These are phyloP conservation scores for Plantago elongata DNA, from an alignment of 257 asterid genomes.

Conservation along the genomic window DNA sequence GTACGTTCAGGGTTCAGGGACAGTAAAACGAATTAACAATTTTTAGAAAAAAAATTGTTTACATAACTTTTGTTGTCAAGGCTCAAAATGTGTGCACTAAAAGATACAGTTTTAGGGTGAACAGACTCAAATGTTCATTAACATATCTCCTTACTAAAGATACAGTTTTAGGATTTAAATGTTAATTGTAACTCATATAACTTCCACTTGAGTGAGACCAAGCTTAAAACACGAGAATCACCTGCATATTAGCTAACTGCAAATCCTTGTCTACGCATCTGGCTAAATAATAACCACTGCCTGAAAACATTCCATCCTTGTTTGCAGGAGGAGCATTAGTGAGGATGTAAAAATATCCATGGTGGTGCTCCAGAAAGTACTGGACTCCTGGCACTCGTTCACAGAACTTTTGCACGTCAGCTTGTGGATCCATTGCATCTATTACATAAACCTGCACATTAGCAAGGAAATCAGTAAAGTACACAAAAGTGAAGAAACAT, in stretches of 20 bases:
- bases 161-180: too few species aligned
- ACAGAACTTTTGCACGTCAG: slow-evolving; percentile 59
- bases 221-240: slow-evolving; percentile 10
- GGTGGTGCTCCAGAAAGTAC: slow-evolving; percentile 80
- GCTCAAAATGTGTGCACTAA: too few species aligned
- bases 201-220: too few species aligned
- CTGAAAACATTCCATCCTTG: slow-evolving; percentile 30
- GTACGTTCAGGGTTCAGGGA: too few species aligned
- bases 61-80: too few species aligned
- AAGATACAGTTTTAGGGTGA: too few species aligned
- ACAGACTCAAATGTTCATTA: too few species aligned
- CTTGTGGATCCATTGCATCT: slow-evolving; percentile 42
- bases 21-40: too few species aligned
- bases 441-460: slow-evolving; percentile 72
- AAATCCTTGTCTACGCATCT: slow-evolving; percentile 57
- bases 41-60: too few species aligned
- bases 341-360: slow-evolving; percentile 56
- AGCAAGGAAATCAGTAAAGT: slow-evolving; percentile 22
- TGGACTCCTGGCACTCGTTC: slow-evolving; percentile 82
- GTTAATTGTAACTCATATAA: not conserved
- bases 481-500: slow-evolving; percentile 2
- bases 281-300: slow-evolving; percentile 59
- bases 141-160: too few species aligned
- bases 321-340: slow-evolving; percentile 72
- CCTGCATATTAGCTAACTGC: slow-evolving; percentile 53